Conservation (phyloP, 2,329 filamentous ascomycete genomes). For the Xenosphaeropsis pyriputrescens region DNA sequence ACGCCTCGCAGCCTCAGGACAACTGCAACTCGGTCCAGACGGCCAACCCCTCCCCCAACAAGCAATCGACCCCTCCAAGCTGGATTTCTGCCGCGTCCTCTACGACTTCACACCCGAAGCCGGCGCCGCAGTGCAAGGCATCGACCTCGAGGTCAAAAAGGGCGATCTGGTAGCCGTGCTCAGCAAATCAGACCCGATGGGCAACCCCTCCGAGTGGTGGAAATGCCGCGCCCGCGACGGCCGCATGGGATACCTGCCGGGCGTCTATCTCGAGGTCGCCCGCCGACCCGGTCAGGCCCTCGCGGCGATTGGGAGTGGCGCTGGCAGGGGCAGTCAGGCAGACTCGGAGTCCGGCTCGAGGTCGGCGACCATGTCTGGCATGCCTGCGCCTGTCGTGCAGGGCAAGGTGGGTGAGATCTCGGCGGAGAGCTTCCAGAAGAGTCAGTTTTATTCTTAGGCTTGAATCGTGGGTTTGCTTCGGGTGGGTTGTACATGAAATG, state of each 20-base stretch:
- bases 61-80: slow-evolving; percentile 69
- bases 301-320: slow-evolving; percentile 17
- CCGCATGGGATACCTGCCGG: slow-evolving; percentile 79
- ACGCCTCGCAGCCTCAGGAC: slow-evolving; percentile 35
- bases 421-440: slow-evolving; percentile 58
- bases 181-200: slow-evolving; percentile 81
- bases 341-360: slow-evolving; percentile 8
- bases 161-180: slow-evolving; percentile 91
- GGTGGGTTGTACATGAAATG: too few relatives aligned
- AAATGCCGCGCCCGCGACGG: slow-evolving; percentile 82
- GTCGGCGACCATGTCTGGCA: slow-evolving; percentile 22
- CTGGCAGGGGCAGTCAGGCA: slow-evolving; percentile 29
- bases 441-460: slow-evolving; percentile 46
- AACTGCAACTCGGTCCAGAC: slow-evolving; percentile 34
- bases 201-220: slow-evolving; percentile 95
- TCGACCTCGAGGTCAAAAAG: slow-evolving; percentile 87
- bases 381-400: slow-evolving; percentile 32
- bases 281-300: slow-evolving; percentile 31
- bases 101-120: slow-evolving; percentile 86
- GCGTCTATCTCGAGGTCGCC: slow-evolving; percentile 73
- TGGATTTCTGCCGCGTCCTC: slow-evolving; percentile 89
- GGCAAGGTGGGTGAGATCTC: slow-evolving; percentile 49
- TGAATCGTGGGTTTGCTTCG: too few relatives aligned
- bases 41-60: slow-evolving; percentile 26
- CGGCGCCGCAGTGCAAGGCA: slow-evolving; percentile 45